Evolutionary conservation across 257 asterid genomes (phyloP).

Genomic region (Fraxinus cuspidata): DNA sequence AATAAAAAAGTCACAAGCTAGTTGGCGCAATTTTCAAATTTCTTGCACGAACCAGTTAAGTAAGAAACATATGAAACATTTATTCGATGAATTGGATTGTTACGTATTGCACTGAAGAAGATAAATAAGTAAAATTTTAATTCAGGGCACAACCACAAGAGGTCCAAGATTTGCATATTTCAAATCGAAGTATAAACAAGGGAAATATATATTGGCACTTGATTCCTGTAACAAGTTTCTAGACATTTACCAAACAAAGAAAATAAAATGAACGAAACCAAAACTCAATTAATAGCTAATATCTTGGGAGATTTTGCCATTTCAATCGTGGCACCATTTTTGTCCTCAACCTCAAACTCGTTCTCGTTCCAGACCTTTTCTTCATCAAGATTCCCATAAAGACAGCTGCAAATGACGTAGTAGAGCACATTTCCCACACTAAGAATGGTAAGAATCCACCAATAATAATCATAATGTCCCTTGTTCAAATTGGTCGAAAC

Average conservation of each 20-base stretch:
- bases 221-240: background rate
- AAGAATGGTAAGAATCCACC: constrained; percentile 51
- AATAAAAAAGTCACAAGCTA: background rate
- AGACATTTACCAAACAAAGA: background rate
- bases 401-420: constrained; percentile 38
- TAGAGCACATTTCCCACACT: constrained; percentile 47
- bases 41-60: no score
- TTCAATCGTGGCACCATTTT: constrained; percentile 22
- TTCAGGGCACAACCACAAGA: no score
- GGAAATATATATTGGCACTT: background rate
- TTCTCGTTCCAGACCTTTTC: constrained; percentile 40
- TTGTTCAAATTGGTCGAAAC: constrained; percentile 51
- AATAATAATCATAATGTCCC: constrained; percentile 77
- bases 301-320: background rate
- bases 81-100: no score
- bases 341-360: constrained; percentile 6
- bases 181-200: background rate
- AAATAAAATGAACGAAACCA: background rate
- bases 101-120: background rate
- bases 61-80: no score
- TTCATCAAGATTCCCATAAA: constrained; percentile 32
- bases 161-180: no score
- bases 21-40: background rate
- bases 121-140: no score
- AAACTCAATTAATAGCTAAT: background rate